Evolutionary conservation across 2,329 filamentous ascomycete species (phyloP).

Genomic region (Helotiales sp.): DNA sequence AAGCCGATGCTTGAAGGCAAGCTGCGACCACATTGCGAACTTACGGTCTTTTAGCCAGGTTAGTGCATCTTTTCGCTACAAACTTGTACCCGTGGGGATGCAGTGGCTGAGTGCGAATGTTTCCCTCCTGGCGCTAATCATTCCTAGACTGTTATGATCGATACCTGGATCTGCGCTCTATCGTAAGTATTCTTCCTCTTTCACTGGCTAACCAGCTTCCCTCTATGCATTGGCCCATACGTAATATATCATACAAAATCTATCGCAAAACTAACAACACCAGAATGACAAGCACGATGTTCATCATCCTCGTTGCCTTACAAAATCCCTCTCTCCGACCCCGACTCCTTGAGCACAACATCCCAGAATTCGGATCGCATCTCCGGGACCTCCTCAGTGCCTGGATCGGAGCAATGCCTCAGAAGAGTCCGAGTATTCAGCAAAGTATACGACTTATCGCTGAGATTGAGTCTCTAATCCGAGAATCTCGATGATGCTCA

Average conservation of each 20-base stretch:
- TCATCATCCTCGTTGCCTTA: slow-evolving; percentile 31
- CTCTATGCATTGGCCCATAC: too few relatives aligned
- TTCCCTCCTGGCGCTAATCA: neutral
- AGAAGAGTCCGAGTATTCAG: slow-evolving; percentile 49
- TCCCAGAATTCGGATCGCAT: slow-evolving; percentile 26
- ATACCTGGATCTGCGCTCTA: slow-evolving; percentile 60
- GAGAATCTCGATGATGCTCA: neutral
- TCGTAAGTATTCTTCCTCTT: slow-evolving; percentile 47
- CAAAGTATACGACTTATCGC: slow-evolving; percentile 53
- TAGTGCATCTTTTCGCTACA: too few relatives aligned
- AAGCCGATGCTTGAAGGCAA: slow-evolving; percentile 45
- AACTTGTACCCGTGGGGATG: too few relatives aligned
- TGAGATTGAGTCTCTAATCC: slow-evolving; percentile 51
- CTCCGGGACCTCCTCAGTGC: slow-evolving; percentile 23
- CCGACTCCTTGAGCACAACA: slow-evolving; percentile 25
- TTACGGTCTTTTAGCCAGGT: slow-evolving; percentile 52
- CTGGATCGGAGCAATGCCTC: slow-evolving; percentile 29
- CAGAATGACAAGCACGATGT: slow-evolving; percentile 34
- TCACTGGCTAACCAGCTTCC: too few relatives aligned
- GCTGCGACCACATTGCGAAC: slow-evolving; percentile 55
- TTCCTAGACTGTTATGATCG: slow-evolving; percentile 51
- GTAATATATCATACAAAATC: too few relatives aligned
- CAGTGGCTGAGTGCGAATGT: too few relatives aligned
- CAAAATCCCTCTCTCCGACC: slow-evolving; percentile 24
- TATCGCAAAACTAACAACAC: neutral